Evolutionary conservation across 2,329 filamentous ascomycete genomes (phyloP).

Genomic region (Endothia cerciana): DNA sequence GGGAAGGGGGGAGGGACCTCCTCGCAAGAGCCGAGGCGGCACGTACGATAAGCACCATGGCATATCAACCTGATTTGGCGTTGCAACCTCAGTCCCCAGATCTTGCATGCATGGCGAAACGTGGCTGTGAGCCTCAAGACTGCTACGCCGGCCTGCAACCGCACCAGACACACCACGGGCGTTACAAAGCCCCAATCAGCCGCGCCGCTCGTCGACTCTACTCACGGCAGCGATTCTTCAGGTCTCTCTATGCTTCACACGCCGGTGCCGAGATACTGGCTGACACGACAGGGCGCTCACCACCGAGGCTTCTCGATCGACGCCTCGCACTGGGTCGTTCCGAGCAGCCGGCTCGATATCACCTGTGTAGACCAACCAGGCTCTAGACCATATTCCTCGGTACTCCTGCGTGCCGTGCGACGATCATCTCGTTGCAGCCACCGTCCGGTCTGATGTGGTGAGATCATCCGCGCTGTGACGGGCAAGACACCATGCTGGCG

Average conservation of each 20-base stretch:
- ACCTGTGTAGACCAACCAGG: too few relatives aligned
- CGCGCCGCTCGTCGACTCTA: neutral
- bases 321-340: too few relatives aligned
- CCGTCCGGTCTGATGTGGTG: neutral
- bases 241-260: neutral
- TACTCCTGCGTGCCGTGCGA: neutral
- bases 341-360: too few relatives aligned
- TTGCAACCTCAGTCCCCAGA: neutral
- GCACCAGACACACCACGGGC: neutral
- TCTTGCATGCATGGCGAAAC: slow-evolving; percentile 6
- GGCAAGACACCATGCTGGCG: neutral
- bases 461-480: neutral
- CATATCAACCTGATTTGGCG: neutral
- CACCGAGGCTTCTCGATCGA: too few relatives aligned
- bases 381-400: too few relatives aligned
- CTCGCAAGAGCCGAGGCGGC: neutral
- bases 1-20: neutral
- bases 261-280: neutral
- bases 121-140: slow-evolving; percentile 3
- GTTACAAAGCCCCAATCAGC: neutral
- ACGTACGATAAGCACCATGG: too few relatives aligned
- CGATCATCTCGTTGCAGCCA: too few relatives aligned
- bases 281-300: neutral
- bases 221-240: neutral
- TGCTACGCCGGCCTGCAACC: neutral